phyloP scores from a whole-genome alignment of 352 stramenopile species.

The Nothophytophthora sp. region DNA sequence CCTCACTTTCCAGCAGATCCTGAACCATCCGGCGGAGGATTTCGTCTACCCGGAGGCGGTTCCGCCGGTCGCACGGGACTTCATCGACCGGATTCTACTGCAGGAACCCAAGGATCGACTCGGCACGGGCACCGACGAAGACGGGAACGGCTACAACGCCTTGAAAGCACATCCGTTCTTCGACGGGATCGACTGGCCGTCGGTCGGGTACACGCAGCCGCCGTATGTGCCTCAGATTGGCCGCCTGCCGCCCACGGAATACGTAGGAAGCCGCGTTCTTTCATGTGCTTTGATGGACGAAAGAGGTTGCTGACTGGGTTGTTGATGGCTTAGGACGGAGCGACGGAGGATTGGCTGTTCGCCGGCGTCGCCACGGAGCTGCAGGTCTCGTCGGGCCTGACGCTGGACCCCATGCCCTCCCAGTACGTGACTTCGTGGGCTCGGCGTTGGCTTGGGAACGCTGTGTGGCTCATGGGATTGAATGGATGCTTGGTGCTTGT shows the following conservation, averaged over 20 bases:
- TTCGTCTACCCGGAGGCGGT: constrained; percentile 72
- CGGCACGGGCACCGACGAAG: constrained; percentile 68
- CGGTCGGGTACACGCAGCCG: constrained; percentile 40
- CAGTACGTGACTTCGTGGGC: constrained; percentile 42
- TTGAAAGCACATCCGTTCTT: constrained; percentile 86
- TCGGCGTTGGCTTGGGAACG: constrained; percentile 6
- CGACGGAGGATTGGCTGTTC: constrained; percentile 89
- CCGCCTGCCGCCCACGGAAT: constrained; percentile 65
- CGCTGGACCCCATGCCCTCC: constrained; percentile 55
- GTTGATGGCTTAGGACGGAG: constrained; percentile 60
- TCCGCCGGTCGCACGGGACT: constrained; percentile 59
- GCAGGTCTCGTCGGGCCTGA: constrained; percentile 83
- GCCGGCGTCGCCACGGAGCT: constrained; percentile 85
- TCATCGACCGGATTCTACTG: constrained; percentile 80
- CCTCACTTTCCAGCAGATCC: constrained; percentile 90
- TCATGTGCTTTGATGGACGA: neutral
- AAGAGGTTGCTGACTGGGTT: neutral
- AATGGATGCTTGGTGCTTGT: constrained; percentile 2
- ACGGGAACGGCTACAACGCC: constrained; percentile 71
- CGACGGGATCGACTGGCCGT: constrained; percentile 77
- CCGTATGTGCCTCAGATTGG: constrained; percentile 68
- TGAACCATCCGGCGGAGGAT: constrained; percentile 82
- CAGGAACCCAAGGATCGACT: constrained; percentile 73
- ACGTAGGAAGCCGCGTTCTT: constrained; percentile 31
- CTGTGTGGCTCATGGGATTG: no score